A percentile compares a stretch with the other conserved stretches of the same genome.
These are phyloP conservation scores for Eimeria necatrix DNA, from an alignment of 169 alveolate genomes.

Conservation along the genomic window DNA sequence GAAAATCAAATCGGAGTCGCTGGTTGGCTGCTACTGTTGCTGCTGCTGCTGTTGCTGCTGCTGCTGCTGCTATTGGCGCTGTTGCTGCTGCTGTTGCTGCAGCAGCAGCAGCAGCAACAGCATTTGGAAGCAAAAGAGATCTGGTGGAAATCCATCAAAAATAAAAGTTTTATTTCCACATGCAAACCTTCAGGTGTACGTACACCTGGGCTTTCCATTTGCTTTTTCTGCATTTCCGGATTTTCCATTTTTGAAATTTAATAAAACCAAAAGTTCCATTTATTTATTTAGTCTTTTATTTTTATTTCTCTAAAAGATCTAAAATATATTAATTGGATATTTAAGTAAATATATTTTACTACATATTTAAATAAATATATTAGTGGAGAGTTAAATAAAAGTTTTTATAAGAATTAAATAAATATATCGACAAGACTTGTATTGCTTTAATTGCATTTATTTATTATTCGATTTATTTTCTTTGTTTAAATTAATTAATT, in stretches of 20 bases:
- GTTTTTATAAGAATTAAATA: background rate
- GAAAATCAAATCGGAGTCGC: background rate
- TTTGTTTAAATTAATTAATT: background rate
- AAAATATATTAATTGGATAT: background rate
- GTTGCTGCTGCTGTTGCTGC: background rate
- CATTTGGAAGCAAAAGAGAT: background rate
- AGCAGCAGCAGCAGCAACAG: background rate
- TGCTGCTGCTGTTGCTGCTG: background rate
- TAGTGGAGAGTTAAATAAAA: background rate
- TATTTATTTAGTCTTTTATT: too few species aligned
- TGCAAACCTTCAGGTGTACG: too few species aligned
- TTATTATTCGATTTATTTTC: too few species aligned
- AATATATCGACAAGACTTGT: background rate
- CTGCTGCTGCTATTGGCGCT: background rate
- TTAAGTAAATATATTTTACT: background rate
- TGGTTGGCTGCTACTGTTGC: background rate
- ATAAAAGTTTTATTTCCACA: too few species aligned
- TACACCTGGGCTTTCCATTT: too few species aligned
- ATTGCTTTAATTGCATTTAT: too few species aligned
- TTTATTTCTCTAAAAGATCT: background rate
- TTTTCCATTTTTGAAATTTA: background rate
- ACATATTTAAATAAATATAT: background rate
- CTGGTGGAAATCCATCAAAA: background rate
- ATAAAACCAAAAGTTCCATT: background rate
- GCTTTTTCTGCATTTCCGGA: too few species aligned